Evolutionary conservation across 306 rosid genomes (phyloP), one percentile per base, ranked within the genome.

Genomic region (Lotus japonicus): DNA sequence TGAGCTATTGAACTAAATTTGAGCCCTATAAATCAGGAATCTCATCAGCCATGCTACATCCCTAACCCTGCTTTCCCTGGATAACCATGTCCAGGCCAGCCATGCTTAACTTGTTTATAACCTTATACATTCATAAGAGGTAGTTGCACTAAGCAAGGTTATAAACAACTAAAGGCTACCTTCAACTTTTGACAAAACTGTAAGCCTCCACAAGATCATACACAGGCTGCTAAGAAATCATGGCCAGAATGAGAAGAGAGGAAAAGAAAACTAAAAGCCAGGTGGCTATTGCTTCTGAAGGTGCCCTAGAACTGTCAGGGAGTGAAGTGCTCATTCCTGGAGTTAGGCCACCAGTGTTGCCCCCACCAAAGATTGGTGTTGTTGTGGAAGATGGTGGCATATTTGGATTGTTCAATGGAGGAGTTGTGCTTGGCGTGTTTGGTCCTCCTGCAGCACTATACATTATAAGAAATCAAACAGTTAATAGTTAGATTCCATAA

Each of bases 361-460:
- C 82, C 23, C 77, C 79, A 44, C 82, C 84, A 67, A 5, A 80
- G 69, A 49, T 39, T 4, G 94, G 81, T 49, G 84, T 15, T 13
- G 82, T 55, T 2, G 85, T 70, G 2, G 83, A 39, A 0, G 96
- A 65, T 4, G 83, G 45, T 11, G 87, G 83, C 51, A 75, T 53
- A 57, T 75, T 79, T n/a, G 86, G 66, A 58, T 73, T 83, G 77
- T 53, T 70, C 43, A 82, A 6, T 9, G 86, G 48, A 36, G 68
- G 41, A 11, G 85, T 55, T 18, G 88, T 74, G 48, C 19, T 66
- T n/a, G 97, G 90, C 3, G 82, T 80, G 16, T 41, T 77, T 51
- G 75, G 39, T 52, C 99, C 99, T 80, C 99, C 95, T 4, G 92
- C 92, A 57, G 88, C 33, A 77, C 99, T 95, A 74, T 41, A 66